These are phyloP conservation scores for Paramecium primaurelia DNA, from an alignment of 73 alveolate species.

Conservation along the genomic window DNA sequence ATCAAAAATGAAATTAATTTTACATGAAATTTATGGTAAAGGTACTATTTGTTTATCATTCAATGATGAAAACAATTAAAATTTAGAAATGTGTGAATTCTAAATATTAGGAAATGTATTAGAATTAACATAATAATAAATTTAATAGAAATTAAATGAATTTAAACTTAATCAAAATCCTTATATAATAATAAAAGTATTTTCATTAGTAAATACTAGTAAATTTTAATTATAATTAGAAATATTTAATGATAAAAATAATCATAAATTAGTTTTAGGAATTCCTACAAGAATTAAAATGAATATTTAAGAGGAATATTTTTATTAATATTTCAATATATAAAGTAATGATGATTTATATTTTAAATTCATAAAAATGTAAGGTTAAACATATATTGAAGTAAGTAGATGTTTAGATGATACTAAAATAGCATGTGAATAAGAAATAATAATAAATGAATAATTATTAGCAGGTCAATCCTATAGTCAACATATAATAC, in stretches of 20 bases:
- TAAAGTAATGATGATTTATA: not conserved
- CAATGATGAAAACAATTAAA: not conserved
- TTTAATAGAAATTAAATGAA: not conserved
- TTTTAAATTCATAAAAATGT: not conserved
- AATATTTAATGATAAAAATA: not conserved
- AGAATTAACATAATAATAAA: not conserved
- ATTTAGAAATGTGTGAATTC: not conserved
- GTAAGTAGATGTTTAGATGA: conserved; percentile 13
- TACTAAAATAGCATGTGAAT: not conserved
- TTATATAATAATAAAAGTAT: not conserved
- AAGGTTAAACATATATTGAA: not conserved
- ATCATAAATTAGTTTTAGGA: conserved; percentile 5
- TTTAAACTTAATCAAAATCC: not conserved
- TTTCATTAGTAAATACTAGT: not conserved
- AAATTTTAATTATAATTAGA: not conserved
- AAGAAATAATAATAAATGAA: not conserved
- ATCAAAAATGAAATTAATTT: not conserved
- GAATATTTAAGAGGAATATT: not conserved
- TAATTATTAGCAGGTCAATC: not conserved
- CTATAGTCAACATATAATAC: not conserved
- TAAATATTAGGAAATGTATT: not conserved
- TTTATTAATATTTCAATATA: not conserved
- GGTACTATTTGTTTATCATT: conserved; percentile 1
- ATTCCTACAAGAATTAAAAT: not conserved
- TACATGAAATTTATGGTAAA: conserved; percentile 39